Conservation (phyloP, 495 filamentous ascomycete species). For the Xylaria telfairii region DNA sequence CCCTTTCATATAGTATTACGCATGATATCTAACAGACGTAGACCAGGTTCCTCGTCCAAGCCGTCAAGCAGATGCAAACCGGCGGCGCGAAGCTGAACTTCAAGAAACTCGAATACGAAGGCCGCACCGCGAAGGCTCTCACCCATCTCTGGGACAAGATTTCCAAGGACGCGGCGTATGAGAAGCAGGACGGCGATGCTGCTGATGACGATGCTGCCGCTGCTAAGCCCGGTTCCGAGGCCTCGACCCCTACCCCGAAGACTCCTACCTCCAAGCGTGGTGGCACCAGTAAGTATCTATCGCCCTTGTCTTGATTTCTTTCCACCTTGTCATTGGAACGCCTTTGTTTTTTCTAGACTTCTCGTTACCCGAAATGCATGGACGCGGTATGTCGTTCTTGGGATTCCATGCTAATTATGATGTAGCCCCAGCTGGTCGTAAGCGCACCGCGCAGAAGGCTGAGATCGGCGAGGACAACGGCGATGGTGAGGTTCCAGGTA, state of each 20-base stretch:
- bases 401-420: constrained; percentile 3
- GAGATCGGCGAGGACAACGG: neutral
- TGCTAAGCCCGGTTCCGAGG: neutral
- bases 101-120: constrained; percentile 25
- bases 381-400: neutral
- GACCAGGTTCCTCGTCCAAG: constrained; percentile 42
- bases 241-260: constrained; percentile 6
- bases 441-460: constrained; percentile 9
- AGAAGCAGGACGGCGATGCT: neutral
- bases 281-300: constrained; percentile 8
- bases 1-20: neutral
- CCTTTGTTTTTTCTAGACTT: neutral
- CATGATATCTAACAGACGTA: constrained; percentile 20
- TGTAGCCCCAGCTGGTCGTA: constrained; percentile 14
- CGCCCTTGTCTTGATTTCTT: neutral
- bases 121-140: constrained; percentile 37
- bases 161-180: constrained; percentile 24
- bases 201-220: neutral
- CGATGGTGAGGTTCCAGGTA: neutral
- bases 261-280: constrained; percentile 7
- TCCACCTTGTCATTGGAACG: too few species aligned
- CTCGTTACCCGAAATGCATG: neutral
- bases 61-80: constrained; percentile 27
- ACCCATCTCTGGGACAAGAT: constrained; percentile 26
- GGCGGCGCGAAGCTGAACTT: constrained; percentile 25